Evolutionary conservation across 2,329 filamentous ascomycete genomes (phyloP).

Genomic region (Xylariaceae sp.): DNA sequence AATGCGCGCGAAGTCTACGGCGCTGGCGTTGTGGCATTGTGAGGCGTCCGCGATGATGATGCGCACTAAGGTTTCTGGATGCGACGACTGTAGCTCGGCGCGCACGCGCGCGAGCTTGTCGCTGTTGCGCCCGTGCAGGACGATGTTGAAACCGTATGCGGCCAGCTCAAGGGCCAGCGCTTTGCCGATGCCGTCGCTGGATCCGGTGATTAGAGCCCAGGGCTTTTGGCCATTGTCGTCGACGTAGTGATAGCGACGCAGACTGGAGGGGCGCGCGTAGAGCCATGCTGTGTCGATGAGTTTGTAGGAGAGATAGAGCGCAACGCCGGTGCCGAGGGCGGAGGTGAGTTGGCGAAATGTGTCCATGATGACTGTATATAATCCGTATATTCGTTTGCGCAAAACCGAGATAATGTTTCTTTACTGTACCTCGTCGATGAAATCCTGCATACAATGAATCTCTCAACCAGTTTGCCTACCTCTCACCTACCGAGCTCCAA

Average conservation of each 20-base stretch:
- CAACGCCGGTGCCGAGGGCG: conserved; percentile 17
- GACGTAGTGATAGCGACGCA: conserved; percentile 23
- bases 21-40: conserved; percentile 20
- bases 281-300: conserved; percentile 15
- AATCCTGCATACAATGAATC: too few relatives aligned
- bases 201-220: conserved; percentile 47
- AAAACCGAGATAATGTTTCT: too few relatives aligned
- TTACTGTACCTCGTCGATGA: too few relatives aligned
- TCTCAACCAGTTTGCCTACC: too few relatives aligned
- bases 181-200: conserved; percentile 47
- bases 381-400: neutral
- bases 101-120: conserved; percentile 39
- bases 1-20: conserved; percentile 14
- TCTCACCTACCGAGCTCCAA: neutral
- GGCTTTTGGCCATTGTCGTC: conserved; percentile 17
- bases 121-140: conserved; percentile 47
- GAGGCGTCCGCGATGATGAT: conserved; percentile 40
- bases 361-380: neutral
- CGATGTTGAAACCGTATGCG: conserved; percentile 47
- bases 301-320: conserved; percentile 16
- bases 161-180: conserved; percentile 45
- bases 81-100: conserved; percentile 32
- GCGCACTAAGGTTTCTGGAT: conserved; percentile 36
- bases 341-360: conserved; percentile 14
- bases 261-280: conserved; percentile 17